Evolutionary conservation across 2,329 filamentous ascomycete genomes (phyloP), one percentile per base, ranked within the genome.

Genomic region (Ophiostoma quercus): DNA sequence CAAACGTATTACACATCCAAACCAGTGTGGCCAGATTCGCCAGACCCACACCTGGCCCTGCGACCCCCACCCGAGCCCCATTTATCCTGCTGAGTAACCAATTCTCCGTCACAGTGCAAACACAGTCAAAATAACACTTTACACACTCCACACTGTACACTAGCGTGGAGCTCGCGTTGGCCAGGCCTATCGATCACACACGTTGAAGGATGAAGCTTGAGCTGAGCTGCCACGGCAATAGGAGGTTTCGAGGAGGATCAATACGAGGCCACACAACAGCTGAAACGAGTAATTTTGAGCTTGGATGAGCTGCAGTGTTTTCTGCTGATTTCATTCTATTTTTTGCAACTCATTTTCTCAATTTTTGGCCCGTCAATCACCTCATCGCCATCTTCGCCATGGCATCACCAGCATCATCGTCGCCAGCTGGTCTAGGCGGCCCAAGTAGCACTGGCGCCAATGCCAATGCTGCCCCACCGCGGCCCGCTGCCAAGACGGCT

Each of bases 361-460:
- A 34, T 34, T 57, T 34, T 25, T 19, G 11, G 25, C 57, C 32
- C 3, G 32, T 14, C 60, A 37, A 7, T 57, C n/a, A 25, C n/a
- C 39, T 66, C 65, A 39, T 66, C 34, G 62, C 62, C 32, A 66
- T 37, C 62, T 8, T 47, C 69, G 39, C 11, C 57, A 57, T 67
- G 66, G 37, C 69, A 47, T 67, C 67, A 19, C 37, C 62, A 41
- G 37, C 25, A 8, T 47, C 62, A 32, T 47, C 67, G 47, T 54
- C 57, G 37, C 69, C 47, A 63, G 32, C 51, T 34, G 25, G 8
- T 22, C 47, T 14, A 16, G 12, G 47, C 39, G 37, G 65, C 37
- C 14, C 62, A 22, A 41, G 34, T 22, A 37, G 16, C 11, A 3
- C 25, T 47, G n/a, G 39, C 9, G 19, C 22, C 22, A 12, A 25